Conservation (phyloP, 768 basidiomycete species). For the Candolleomyces eurysporus region DNA sequence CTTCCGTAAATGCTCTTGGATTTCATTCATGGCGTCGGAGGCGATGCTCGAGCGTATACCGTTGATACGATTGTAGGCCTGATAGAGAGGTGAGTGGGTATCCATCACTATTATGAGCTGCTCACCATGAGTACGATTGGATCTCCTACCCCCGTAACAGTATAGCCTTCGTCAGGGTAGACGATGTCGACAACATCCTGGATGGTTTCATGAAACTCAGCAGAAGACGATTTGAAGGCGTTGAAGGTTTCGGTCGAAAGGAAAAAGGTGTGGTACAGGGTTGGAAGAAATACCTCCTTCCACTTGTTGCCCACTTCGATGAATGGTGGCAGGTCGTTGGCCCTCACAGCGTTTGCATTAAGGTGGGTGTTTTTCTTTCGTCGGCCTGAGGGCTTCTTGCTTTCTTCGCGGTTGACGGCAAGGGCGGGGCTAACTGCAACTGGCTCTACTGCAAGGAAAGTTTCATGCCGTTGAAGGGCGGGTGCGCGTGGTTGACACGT, state of each 20-base stretch:
- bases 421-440: background rate
- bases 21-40: background rate
- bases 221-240: background rate
- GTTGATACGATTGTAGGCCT: background rate
- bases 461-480: background rate
- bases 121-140: background rate
- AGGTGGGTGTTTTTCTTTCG: background rate
- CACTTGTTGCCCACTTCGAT: background rate
- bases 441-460: background rate
- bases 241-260: background rate
- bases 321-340: background rate
- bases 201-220: background rate
- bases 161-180: background rate
- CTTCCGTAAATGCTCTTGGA: background rate
- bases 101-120: background rate
- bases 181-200: background rate
- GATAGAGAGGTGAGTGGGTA: background rate
- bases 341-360: background rate
- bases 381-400: background rate
- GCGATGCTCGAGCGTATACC: background rate
- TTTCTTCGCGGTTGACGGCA: background rate
- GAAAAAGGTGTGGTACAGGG: background rate
- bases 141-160: background rate
- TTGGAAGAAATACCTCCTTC: background rate
- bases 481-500: background rate